Evolutionary conservation across 2,329 filamentous ascomycete species (phyloP).

Genomic region (Coniochaeta pulveracea): DNA sequence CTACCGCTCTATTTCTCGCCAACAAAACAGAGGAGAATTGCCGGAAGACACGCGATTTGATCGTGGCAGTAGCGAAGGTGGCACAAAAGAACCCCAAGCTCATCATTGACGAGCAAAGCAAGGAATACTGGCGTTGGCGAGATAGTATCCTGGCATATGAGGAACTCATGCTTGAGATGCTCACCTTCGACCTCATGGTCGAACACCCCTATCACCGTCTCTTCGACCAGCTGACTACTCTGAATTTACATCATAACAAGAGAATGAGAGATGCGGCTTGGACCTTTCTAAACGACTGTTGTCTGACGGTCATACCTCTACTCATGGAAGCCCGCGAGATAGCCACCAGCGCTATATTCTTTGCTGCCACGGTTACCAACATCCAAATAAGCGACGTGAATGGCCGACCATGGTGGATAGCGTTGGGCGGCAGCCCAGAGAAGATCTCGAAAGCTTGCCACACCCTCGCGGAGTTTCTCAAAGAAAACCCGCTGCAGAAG

Average conservation of each 20-base stretch:
- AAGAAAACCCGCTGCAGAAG: constrained; percentile 51
- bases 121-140: constrained; percentile 96
- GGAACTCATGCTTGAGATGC: constrained; percentile 78
- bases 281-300: constrained; percentile 89
- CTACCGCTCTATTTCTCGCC: constrained; percentile 82
- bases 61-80: constrained; percentile 86
- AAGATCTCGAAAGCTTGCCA: constrained; percentile 65
- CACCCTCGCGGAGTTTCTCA: constrained; percentile 60
- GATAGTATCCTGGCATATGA: constrained; percentile 90
- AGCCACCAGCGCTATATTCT: constrained; percentile 77
- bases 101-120: constrained; percentile 89
- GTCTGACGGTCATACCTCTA: constrained; percentile 73
- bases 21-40: constrained; percentile 98
- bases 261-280: constrained; percentile 74
- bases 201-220: constrained; percentile 80
- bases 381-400: constrained; percentile 66
- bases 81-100: constrained; percentile 89
- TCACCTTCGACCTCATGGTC: constrained; percentile 90
- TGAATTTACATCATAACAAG: constrained; percentile 62
- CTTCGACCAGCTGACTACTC: constrained; percentile 55
- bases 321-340: constrained; percentile 71
- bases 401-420: constrained; percentile 80
- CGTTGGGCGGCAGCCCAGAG: constrained; percentile 57
- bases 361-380: constrained; percentile 64
- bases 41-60: constrained; percentile 88